Conservation (phyloP, 1,284 basidiomycete species). For the Sanghuangporus sanghuang region DNA sequence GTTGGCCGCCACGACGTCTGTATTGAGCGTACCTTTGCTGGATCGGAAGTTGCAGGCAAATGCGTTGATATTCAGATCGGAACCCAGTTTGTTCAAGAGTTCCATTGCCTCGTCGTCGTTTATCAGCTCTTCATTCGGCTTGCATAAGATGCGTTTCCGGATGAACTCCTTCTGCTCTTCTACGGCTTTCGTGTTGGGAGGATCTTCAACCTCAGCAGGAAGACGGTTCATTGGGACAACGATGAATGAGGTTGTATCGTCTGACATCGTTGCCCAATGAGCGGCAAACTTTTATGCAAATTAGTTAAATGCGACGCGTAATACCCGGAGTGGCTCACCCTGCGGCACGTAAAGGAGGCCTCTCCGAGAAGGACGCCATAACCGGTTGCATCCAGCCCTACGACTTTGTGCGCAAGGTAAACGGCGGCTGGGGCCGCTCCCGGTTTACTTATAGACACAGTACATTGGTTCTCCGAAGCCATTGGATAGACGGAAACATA, state of each 20-base stretch:
- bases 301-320: not conserved
- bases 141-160: conserved; percentile 30
- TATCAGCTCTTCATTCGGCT: conserved; percentile 30
- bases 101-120: conserved; percentile 29
- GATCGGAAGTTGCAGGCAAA: conserved; percentile 41
- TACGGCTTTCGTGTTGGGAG: conserved; percentile 20
- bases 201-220: conserved; percentile 19
- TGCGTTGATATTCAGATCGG: conserved; percentile 41
- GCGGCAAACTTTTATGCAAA: conserved; percentile 26
- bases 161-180: conserved; percentile 34
- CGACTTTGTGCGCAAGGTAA: conserved; percentile 32
- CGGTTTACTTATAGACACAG: conserved; percentile 32
- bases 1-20: conserved; percentile 39
- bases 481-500: conserved; percentile 18
- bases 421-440: conserved; percentile 36
- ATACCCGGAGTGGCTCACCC: conserved; percentile 25
- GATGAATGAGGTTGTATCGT: conserved; percentile 27
- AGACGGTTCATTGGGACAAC: conserved; percentile 35
- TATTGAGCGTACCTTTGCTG: conserved; percentile 32
- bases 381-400: conserved; percentile 34
- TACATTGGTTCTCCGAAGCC: not conserved
- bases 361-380: conserved; percentile 37
- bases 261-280: conserved; percentile 37
- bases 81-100: conserved; percentile 31
- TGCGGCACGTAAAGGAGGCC: conserved; percentile 32